phyloP scores from a whole-genome alignment of 208 protist species.

The Trypanosoma congolense region DNA sequence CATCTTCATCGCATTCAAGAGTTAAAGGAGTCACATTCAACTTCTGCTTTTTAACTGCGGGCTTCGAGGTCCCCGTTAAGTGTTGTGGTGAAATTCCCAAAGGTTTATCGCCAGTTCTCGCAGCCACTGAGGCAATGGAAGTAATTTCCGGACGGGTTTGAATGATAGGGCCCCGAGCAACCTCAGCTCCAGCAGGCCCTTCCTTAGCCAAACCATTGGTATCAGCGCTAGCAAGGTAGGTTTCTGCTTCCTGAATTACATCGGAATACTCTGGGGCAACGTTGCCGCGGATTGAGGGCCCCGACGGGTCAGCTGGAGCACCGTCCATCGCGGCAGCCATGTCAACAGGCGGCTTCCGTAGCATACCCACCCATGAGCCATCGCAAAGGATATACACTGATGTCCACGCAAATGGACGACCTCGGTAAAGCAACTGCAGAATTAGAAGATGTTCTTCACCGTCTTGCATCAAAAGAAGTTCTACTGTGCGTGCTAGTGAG shows the following conservation, averaged over 20 bases:
- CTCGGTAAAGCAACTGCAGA: slow-evolving; percentile 36
- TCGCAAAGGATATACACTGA: slow-evolving; percentile 27
- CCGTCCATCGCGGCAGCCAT: slow-evolving; percentile 40
- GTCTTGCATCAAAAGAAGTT: slow-evolving; percentile 40
- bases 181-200: too few relatives aligned
- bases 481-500: slow-evolving; percentile 34
- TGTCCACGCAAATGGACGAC: slow-evolving; percentile 49
- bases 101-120: too few relatives aligned
- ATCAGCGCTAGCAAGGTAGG: too few relatives aligned
- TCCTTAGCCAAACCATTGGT: too few relatives aligned
- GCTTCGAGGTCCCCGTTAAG: too few relatives aligned
- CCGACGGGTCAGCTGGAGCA: slow-evolving; percentile 24
- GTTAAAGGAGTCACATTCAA: too few relatives aligned
- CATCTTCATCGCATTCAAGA: too few relatives aligned
- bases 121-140: too few relatives aligned
- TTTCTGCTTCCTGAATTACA: slow-evolving; percentile 22
- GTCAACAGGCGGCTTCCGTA: slow-evolving; percentile 41
- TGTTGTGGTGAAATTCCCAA: too few relatives aligned
- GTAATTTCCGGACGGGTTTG: too few relatives aligned
- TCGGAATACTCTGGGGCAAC: slow-evolving; percentile 14
- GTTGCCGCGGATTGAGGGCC: slow-evolving; percentile 34
- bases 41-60: too few relatives aligned
- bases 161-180: too few relatives aligned
- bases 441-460: slow-evolving; percentile 53
- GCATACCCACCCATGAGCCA: slow-evolving; percentile 38